Base-by-base conservation (phyloP, 805 yeast species). In the Candida ulmi region DNA sequence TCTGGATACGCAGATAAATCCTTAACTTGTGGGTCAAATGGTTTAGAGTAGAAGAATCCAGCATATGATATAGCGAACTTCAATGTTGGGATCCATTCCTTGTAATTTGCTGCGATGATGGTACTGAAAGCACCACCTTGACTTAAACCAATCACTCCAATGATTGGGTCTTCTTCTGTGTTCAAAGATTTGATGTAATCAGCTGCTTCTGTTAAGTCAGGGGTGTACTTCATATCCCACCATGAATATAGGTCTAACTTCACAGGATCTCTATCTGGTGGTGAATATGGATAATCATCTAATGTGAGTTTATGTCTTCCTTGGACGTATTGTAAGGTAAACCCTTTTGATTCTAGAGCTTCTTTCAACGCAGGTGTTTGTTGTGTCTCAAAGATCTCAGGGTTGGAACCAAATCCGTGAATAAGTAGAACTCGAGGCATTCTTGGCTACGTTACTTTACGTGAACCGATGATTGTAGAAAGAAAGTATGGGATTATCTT, bases 301-400 rank as follows among this genome's bases (percentile, higher is more conserved):
- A 81, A 73, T 1, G 75, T 65, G 16, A 85, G 65, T 36, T 68
- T 65, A n/a, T 74, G 54, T 1, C 95, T 95, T 2, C 81, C 96
- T 43, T 84, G 78, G 26, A 88, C 67, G 55, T 80, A 88, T 11
- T 71, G 68, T 7, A 83, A 68, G 45, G 81, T 84, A 52, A 76
- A 80, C 11, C 86, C 81, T 13, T 26, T 11, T 13, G 15, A 8
- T 5, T 9, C 13, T 8, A 30, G 23, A 5, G 17, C 23, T 17
- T 30, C 15, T 30, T 30, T 30, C 33, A 30, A 12, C 11, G 13
- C 11, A 9, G 13, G 19, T 11, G 23, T 17, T 13, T 30, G 33
- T 12, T 30, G 33, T 4, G 17, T 18, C 19, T 31, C 26, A 3
- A 33, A 17, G 17, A 31, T 31, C 17, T 24, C 15, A 16, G 39